These are phyloP conservation scores for Erythrophleum fordii DNA, from an alignment of 306 rosid species.

Conservation along the genomic window DNA sequence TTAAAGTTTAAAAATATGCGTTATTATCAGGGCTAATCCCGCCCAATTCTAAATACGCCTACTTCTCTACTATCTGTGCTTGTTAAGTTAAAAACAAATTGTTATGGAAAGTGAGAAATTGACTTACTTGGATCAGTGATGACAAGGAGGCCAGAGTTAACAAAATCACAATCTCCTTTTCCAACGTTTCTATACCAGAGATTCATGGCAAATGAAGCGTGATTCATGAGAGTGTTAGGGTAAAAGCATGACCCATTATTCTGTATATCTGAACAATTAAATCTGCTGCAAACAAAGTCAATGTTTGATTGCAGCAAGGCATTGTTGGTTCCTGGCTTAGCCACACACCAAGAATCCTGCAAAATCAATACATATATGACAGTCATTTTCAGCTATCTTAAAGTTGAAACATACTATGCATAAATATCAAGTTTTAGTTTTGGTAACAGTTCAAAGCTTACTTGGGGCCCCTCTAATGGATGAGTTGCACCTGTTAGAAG, in stretches of 20 bases:
- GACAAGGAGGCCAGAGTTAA: no score
- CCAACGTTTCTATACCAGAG: no score
- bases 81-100: no score
- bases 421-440: background rate
- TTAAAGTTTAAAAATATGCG: no score
- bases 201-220: no score
- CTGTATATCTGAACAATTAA: background rate
- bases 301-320: background rate
- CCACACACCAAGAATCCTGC: background rate
- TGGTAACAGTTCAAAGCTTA: background rate
- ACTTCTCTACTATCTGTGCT: no score
- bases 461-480: background rate
- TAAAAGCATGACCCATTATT: background rate
- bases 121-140: no score
- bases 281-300: background rate
- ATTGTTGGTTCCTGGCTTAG: background rate
- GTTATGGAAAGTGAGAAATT: no score
- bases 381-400: background rate
- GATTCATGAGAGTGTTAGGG: background rate
- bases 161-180: no score
- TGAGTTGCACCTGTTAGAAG: background rate
- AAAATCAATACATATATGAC: background rate
- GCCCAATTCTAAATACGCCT: no score
- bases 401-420: background rate
- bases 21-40: no score